A percentile compares a stretch with the other conserved stretches of the same genome.
Evolutionary conservation across 768 basidiomycete genomes (phyloP).

Genomic region (Rhizopogon salebrosus): DNA sequence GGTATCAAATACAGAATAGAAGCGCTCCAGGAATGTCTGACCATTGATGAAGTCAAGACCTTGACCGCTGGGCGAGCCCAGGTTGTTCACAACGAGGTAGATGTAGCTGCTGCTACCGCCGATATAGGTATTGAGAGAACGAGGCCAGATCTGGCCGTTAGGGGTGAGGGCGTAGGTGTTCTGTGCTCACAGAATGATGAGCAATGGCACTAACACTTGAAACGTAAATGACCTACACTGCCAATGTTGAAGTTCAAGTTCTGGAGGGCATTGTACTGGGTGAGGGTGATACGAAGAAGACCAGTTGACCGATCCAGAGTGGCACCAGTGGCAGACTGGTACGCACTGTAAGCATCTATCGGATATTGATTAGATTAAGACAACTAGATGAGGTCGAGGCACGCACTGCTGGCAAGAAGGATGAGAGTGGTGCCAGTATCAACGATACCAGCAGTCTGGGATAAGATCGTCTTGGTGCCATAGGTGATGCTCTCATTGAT

Average conservation of each 20-base stretch:
- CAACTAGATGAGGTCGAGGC: slow-evolving; percentile 4
- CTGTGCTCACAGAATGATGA: slow-evolving; percentile 8
- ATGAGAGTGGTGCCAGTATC: slow-evolving; percentile 58
- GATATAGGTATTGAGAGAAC: slow-evolving; percentile 37
- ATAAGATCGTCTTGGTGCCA: slow-evolving; percentile 40
- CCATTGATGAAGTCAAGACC: slow-evolving; percentile 57
- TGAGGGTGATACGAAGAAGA: slow-evolving; percentile 8
- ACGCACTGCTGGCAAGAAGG: slow-evolving; percentile 36
- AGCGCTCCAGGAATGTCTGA: slow-evolving; percentile 50
- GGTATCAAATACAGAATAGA: slow-evolving; percentile 64
- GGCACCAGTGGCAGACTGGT: slow-evolving; percentile 42
- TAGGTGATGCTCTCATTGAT: slow-evolving; percentile 54
- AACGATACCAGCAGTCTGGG: slow-evolving; percentile 49
- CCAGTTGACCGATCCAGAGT: slow-evolving; percentile 14
- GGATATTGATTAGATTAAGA: background rate
- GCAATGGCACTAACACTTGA: background rate
- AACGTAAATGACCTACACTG: background rate
- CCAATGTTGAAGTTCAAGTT: slow-evolving; percentile 8
- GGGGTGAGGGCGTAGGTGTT: slow-evolving; percentile 34
- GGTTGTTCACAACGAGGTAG: slow-evolving; percentile 33
- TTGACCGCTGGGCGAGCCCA: slow-evolving; percentile 36
- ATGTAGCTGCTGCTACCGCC: slow-evolving; percentile 31
- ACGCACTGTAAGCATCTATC: slow-evolving; percentile 36
- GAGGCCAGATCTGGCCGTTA: slow-evolving; percentile 39
- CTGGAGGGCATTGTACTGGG: slow-evolving; percentile 4